Percentiles rank a stretch among this genome's conserved stretches.
These are phyloP conservation scores for Chalaropsis thielavioides DNA, from an alignment of 2,329 filamentous ascomycete genomes.

Conservation along the genomic window DNA sequence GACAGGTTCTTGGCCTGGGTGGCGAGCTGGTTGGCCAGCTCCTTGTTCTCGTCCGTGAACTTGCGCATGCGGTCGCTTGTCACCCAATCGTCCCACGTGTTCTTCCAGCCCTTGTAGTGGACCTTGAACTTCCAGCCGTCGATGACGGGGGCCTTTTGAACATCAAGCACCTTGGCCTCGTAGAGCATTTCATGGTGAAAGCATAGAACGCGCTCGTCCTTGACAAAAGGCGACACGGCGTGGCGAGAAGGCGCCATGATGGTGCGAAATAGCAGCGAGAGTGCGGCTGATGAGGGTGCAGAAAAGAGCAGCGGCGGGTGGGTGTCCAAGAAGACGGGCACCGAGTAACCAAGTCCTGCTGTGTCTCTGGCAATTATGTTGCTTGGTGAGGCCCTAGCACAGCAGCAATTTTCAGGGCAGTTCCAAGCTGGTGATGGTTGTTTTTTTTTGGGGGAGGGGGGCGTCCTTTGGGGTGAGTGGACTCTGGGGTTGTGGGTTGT, in stretches of 20 bases:
- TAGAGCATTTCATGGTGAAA: slow-evolving; percentile 97
- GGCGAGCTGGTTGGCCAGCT: slow-evolving; percentile 62
- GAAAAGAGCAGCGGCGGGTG: not conserved
- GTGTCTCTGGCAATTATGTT: not conserved
- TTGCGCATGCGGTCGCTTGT: slow-evolving; percentile 85
- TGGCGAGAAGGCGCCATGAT: slow-evolving; percentile 32
- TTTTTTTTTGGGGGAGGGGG: not conserved
- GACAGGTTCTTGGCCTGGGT: slow-evolving; percentile 51
- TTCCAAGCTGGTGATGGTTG: not conserved
- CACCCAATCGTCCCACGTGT: slow-evolving; percentile 99
- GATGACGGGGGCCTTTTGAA: slow-evolving; percentile 52
- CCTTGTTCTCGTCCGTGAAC: slow-evolving; percentile 86
- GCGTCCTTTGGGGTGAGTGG: not conserved
- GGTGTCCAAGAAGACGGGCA: not conserved
- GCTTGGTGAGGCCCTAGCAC: not conserved
- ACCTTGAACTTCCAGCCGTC: slow-evolving; percentile 63
- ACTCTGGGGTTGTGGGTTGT: not conserved
- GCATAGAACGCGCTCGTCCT: slow-evolving; percentile 90
- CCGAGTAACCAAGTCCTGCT: not conserved
- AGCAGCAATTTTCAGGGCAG: not conserved
- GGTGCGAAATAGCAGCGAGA: slow-evolving; percentile 1
- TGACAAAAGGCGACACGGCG: slow-evolving; percentile 38
- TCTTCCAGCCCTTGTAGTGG: slow-evolving; percentile 99
- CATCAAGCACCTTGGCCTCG: slow-evolving; percentile 87
- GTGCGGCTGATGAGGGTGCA: not conserved